Percentiles rank a stretch among this genome's conserved stretches.
Conservation (phyloP, 192 early-diverging fungal species). For the Podila epicladia region DNA sequence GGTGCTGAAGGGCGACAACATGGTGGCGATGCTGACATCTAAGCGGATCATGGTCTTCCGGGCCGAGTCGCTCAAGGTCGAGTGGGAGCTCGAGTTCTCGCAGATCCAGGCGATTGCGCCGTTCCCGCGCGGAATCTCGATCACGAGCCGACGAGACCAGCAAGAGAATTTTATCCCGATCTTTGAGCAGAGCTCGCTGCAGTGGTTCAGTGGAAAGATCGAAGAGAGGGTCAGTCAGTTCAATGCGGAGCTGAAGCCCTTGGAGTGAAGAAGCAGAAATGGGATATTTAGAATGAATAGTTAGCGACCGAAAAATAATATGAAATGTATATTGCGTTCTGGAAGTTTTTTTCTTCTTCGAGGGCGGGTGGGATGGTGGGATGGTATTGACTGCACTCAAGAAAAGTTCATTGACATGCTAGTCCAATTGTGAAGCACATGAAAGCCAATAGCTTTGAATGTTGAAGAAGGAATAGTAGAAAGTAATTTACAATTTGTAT, state of each 20-base stretch:
- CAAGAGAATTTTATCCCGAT: constrained; percentile 80
- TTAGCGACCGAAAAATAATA: neutral
- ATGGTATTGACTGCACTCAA: too few species aligned
- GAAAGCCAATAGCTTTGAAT: too few species aligned
- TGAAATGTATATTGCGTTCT: neutral
- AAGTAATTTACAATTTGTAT: neutral
- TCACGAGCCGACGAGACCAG: constrained; percentile 66
- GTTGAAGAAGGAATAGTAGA: too few species aligned
- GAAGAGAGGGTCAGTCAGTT: constrained; percentile 70
- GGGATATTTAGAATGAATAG: neutral
- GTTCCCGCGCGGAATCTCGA: constrained; percentile 76
- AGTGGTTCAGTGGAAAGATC: constrained; percentile 77
- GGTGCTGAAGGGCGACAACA: constrained; percentile 82
- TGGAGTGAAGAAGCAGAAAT: constrained; percentile 25
- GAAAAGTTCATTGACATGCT: too few species aligned
- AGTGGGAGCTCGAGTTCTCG: constrained; percentile 86
- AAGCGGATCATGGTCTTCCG: constrained; percentile 79
- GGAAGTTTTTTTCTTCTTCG: too few species aligned
- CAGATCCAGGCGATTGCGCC: constrained; percentile 77
- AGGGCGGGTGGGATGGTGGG: too few species aligned
- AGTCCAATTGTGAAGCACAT: too few species aligned
- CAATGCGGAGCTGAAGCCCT: constrained; percentile 52
- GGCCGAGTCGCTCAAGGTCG: constrained; percentile 74
- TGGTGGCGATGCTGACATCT: constrained; percentile 87
- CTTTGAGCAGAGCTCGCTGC: constrained; percentile 66